Conservation (phyloP, 768 basidiomycete genomes). For the Lactifluus echinatus region DNA sequence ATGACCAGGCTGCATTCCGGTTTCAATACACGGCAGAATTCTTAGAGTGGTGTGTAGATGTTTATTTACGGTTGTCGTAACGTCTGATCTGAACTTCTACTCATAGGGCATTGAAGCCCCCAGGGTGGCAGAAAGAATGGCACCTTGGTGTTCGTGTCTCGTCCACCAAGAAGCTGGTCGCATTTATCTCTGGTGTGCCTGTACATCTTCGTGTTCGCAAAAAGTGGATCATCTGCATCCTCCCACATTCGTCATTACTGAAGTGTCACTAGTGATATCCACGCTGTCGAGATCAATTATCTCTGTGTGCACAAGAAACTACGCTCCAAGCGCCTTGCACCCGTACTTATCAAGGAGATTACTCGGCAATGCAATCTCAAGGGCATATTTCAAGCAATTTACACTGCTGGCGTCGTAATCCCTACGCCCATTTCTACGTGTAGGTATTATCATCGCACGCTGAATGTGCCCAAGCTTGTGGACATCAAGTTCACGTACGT, state of each 20-base stretch:
- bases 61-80: too few species aligned
- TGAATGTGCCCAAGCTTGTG: constrained; percentile 88
- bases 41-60: constrained; percentile 60
- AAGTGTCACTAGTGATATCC: constrained; percentile 44
- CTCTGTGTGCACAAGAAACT: constrained; percentile 97
- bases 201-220: constrained; percentile 75
- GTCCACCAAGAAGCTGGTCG: constrained; percentile 88
- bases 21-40: constrained; percentile 96
- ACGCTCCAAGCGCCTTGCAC: constrained; percentile 88
- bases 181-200: constrained; percentile 92
- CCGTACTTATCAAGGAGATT: constrained; percentile 95
- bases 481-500: constrained; percentile 86
- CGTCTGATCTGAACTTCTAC: neutral
- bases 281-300: constrained; percentile 89
- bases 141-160: constrained; percentile 90
- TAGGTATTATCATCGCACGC: constrained; percentile 86
- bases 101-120: constrained; percentile 87
- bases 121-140: constrained; percentile 91
- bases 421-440: constrained; percentile 90
- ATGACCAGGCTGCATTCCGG: constrained; percentile 90
- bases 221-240: constrained; percentile 44
- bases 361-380: constrained; percentile 85
- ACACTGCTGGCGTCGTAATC: constrained; percentile 88
- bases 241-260: neutral
- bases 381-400: constrained; percentile 94